Evolutionary conservation across 179 eudicot species (phyloP).

Genomic region (Beta lomatogona): DNA sequence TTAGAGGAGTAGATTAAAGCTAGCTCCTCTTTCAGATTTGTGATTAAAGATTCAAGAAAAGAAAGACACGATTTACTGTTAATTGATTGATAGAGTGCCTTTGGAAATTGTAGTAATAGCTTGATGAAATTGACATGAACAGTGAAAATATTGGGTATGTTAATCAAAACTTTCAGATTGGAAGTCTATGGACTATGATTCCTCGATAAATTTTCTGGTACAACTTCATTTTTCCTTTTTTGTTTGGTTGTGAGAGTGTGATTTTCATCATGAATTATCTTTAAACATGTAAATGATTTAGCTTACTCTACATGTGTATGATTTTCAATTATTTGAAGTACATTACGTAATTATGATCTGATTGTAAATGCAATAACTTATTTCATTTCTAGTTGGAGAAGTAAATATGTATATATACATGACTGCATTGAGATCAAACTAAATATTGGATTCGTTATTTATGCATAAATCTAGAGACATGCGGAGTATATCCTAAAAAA

Average conservation of each 20-base stretch:
- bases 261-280: background rate
- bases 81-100: background rate
- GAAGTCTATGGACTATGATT: background rate
- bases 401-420: too few species aligned
- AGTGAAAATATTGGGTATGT: background rate
- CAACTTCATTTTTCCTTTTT: background rate
- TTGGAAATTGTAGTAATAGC: background rate
- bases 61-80: background rate
- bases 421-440: background rate
- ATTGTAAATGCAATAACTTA: too few species aligned
- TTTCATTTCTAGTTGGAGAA: too few species aligned
- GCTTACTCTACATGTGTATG: background rate
- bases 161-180: background rate
- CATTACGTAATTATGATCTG: too few species aligned
- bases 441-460: background rate
- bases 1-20: background rate
- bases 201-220: background rate
- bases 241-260: background rate
- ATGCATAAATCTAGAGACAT: too few species aligned
- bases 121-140: background rate
- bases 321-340: too few species aligned
- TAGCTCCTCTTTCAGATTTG: conserved; percentile 7
- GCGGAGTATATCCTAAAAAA: too few species aligned
- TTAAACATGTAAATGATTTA: background rate
- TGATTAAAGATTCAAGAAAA: background rate